Evolutionary conservation across 202 grass and related monocot species (phyloP), one percentile per base, ranked within the genome.

Genomic region (Miscanthus sacchariflorus): DNA sequence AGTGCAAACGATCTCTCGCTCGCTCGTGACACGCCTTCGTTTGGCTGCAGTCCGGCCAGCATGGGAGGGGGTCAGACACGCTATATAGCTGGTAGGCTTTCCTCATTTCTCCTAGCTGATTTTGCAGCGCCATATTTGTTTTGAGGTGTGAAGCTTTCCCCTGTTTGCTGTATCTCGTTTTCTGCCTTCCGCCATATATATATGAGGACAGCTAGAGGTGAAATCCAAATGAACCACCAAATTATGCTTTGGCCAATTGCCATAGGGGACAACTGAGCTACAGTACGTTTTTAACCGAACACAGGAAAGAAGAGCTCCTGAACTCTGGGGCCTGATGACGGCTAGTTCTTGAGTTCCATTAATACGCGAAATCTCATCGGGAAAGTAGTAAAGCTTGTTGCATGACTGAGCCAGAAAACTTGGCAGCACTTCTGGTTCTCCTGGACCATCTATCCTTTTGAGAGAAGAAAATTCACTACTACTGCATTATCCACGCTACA

Each of bases 301-400:
- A 78, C 50, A 78, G 19, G 17, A 9, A 28, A 7, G 63, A 30
- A 30, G 28, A 23, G 2, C 48, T 45, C 46, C 44, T 50, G 44
- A 71, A 15, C 44, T 38, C 46, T 18, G 18, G 1, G 13, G 28
- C 13, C 56, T 66, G 25, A 70, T 30, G 48, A 43, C 2, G 44
- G 39, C 21, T 13, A 11, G 80, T 30, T 44, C 73, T 52, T 6
- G 64, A 33, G 66, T 80, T 59, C 25, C 35, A 61, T 71, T 35
- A 61, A 78, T 70, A 58, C 19, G 24, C 7, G 17, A 71, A 86
- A 86, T 72, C 52, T 71, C 67, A 61, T 79, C 38, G 35, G 65
- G 48, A 86, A 86, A 17, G 28, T 19, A 18, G 73, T 40, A 68
- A 67, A 86, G 65, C 83, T 56, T 70, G 4, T n/a, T 63, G 39